Percentiles rank a stretch among this genome's conserved stretches.
Conservation (phyloP, 225 moss, liverwort and hornwort genomes). For the Ulota crispa region DNA sequence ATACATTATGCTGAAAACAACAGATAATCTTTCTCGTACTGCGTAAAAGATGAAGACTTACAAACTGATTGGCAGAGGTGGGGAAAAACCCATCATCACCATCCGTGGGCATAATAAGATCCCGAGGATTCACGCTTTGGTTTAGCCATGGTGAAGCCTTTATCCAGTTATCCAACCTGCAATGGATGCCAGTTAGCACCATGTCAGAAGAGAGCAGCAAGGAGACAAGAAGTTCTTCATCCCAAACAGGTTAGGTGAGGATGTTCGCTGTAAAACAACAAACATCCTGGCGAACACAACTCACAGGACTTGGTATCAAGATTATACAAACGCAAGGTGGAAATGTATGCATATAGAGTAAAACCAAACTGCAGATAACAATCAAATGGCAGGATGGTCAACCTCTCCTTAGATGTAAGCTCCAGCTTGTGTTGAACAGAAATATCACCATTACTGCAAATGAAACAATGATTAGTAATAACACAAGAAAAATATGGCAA, state of each 20-base stretch:
- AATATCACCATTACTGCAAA: constrained; percentile 68
- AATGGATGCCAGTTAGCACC: constrained; percentile 21
- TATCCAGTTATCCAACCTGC: constrained; percentile 79
- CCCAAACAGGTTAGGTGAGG: constrained; percentile 8
- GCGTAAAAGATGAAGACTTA: constrained; percentile 45
- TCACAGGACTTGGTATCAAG: background rate
- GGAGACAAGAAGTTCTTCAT: constrained; percentile 5
- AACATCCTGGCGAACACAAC: constrained; percentile 9
- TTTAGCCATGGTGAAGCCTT: constrained; percentile 95
- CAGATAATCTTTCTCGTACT: background rate
- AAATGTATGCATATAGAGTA: constrained; percentile 12
- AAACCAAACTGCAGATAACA: constrained; percentile 16
- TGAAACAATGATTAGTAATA: constrained; percentile 17
- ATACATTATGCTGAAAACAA: background rate
- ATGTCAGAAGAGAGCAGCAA: constrained; percentile 24
- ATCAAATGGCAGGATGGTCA: constrained; percentile 12
- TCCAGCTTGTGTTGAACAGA: constrained; percentile 64
- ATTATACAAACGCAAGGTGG: background rate
- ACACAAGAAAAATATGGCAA: background rate
- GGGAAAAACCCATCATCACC: constrained; percentile 95
- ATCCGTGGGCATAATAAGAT: constrained; percentile 88
- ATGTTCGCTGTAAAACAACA: constrained; percentile 10
- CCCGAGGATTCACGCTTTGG: constrained; percentile 80
- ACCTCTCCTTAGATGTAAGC: constrained; percentile 58
- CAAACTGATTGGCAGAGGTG: constrained; percentile 74